Conservation (phyloP, 768 basidiomycete genomes). For the Lyophyllum atratum region DNA sequence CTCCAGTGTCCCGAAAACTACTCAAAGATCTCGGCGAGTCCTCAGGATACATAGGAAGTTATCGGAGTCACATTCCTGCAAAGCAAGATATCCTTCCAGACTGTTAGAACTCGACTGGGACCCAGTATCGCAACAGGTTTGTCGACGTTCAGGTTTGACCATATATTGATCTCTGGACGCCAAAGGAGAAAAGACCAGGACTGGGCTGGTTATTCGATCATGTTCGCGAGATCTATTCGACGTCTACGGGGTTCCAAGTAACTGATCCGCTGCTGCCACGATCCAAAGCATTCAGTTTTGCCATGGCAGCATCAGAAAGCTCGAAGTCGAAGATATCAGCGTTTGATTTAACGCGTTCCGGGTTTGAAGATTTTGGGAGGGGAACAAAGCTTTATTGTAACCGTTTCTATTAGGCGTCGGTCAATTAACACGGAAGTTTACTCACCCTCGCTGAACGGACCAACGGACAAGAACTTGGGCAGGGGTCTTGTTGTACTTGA, state of each 20-base stretch:
- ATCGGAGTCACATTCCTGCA: too few species aligned
- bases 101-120: too few species aligned
- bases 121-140: too few species aligned
- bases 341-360: slow-evolving; percentile 71
- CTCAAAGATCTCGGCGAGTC: too few species aligned
- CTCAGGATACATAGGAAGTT: too few species aligned
- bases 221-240: slow-evolving; percentile 11
- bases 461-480: slow-evolving; percentile 86
- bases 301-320: slow-evolving; percentile 65
- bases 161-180: too few species aligned
- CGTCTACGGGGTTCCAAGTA: slow-evolving; percentile 83
- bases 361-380: slow-evolving; percentile 77
- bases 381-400: neutral
- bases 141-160: too few species aligned
- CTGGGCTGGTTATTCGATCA: neutral
- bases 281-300: slow-evolving; percentile 65
- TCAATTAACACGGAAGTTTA: slow-evolving; percentile 6
- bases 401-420: neutral
- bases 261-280: slow-evolving; percentile 68
- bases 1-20: too few species aligned
- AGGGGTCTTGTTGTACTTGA: slow-evolving; percentile 54
- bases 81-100: too few species aligned
- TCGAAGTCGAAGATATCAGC: slow-evolving; percentile 76
- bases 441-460: slow-evolving; percentile 83
- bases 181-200: too few species aligned